A percentile compares a stretch with the other conserved stretches of the same genome.
These are phyloP conservation scores for Lactarius pseudohatsudake DNA, from an alignment of 768 basidiomycete species.

Conservation along the genomic window DNA sequence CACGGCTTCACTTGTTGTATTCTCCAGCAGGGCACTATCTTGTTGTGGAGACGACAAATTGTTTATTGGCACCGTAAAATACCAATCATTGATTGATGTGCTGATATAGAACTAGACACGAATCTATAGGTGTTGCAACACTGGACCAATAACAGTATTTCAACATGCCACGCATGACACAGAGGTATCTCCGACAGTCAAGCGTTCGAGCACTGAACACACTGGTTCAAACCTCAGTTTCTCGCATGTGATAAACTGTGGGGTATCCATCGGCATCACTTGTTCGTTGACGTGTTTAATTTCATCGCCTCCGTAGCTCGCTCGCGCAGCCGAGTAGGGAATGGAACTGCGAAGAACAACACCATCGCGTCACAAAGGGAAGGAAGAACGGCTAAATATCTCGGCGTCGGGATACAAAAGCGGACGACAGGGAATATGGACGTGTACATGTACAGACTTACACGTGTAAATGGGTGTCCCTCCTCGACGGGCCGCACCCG, in stretches of 20 bases:
- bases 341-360: neutral
- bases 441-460: neutral
- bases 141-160: neutral
- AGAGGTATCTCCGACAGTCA: slow-evolving; percentile 1
- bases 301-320: slow-evolving; percentile 6
- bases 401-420: neutral
- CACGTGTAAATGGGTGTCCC: slow-evolving; percentile 30
- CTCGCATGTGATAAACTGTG: slow-evolving; percentile 17
- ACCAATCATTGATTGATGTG: neutral
- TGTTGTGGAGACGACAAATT: too few species aligned
- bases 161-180: neutral
- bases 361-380: neutral
- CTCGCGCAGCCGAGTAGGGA: slow-evolving; percentile 20
- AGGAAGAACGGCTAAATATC: neutral
- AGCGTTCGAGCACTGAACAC: neutral
- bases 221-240: neutral
- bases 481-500: slow-evolving; percentile 62
- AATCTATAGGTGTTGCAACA: neutral
- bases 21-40: too few species aligned
- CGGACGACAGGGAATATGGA: neutral
- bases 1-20: too few species aligned
- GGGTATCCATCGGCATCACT: neutral
- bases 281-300: neutral
- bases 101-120: neutral
- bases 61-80: neutral